Conservation (phyloP, 2,329 filamentous ascomycete genomes). For the Ramularia collo-cygni region DNA sequence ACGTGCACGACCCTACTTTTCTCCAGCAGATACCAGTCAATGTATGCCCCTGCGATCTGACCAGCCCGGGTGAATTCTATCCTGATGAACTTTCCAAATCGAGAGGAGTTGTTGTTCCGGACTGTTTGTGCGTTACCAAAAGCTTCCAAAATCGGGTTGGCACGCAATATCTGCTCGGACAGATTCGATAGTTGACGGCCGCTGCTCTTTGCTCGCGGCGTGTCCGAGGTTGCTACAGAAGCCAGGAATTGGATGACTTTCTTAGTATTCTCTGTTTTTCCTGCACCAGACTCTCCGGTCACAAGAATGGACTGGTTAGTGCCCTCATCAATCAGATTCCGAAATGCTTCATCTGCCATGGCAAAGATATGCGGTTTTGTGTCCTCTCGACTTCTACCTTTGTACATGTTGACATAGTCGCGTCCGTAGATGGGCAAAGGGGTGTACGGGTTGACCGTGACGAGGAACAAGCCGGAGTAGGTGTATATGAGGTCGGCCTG, state of each 20-base stretch:
- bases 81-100: slow-evolving; percentile 97
- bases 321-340: slow-evolving; percentile 90
- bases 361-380: slow-evolving; percentile 97
- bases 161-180: slow-evolving; percentile 90
- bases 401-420: slow-evolving; percentile 98
- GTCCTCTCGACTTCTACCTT: slow-evolving; percentile 81
- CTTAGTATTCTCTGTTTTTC: slow-evolving; percentile 98
- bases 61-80: slow-evolving; percentile 88
- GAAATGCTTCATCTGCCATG: slow-evolving; percentile 93
- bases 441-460: slow-evolving; percentile 96
- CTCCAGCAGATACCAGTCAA: slow-evolving; percentile 96
- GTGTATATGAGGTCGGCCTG: slow-evolving; percentile 95
- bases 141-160: slow-evolving; percentile 94
- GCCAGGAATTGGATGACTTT: slow-evolving; percentile 99
- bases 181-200: slow-evolving; percentile 70
- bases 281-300: slow-evolving; percentile 94
- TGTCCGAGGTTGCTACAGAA: slow-evolving; percentile 81
- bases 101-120: slow-evolving; percentile 94
- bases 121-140: slow-evolving; percentile 98
- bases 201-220: slow-evolving; percentile 53
- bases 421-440: slow-evolving; percentile 90
- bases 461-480: slow-evolving; percentile 92
- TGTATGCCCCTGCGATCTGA: slow-evolving; percentile 90
- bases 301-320: slow-evolving; percentile 96
- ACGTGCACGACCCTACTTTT: slow-evolving; percentile 95